Evolutionary conservation across 2,329 filamentous ascomycete species (phyloP).

Genomic region (Colletotrichum karsti): DNA sequence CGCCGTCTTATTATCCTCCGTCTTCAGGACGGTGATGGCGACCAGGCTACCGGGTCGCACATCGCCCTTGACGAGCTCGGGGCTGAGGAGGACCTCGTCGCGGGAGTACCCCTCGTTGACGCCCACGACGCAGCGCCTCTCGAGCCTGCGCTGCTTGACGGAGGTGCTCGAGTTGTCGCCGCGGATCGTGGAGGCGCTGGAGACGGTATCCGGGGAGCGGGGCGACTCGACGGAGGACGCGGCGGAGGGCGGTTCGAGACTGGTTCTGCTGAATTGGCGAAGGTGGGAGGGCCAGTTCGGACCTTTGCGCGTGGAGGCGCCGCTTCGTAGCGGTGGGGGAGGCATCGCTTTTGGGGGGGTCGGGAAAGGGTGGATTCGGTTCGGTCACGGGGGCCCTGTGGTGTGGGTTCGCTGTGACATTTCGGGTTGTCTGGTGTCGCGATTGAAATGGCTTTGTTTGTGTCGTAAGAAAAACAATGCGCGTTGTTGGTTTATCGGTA

Average conservation of each 20-base stretch:
- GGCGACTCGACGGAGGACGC: slow-evolving; percentile 44
- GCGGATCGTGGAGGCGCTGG: slow-evolving; percentile 58
- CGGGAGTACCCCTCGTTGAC: slow-evolving; percentile 79
- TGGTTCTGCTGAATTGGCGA: slow-evolving; percentile 59
- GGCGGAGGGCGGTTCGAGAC: slow-evolving; percentile 50
- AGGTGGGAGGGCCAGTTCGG: slow-evolving; percentile 61
- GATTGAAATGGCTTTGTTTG: neutral
- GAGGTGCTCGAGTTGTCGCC: slow-evolving; percentile 38
- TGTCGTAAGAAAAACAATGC: neutral
- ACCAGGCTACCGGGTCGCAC: slow-evolving; percentile 75
- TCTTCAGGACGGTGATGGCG: slow-evolving; percentile 72
- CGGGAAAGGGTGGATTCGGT: no score
- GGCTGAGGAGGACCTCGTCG: slow-evolving; percentile 83
- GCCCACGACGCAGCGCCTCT: slow-evolving; percentile 61
- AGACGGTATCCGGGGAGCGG: slow-evolving; percentile 57
- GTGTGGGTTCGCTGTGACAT: slow-evolving; percentile 15
- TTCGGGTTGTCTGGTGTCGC: neutral
- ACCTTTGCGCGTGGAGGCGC: slow-evolving; percentile 54
- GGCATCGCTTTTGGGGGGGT: neutral
- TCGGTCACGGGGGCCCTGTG: slow-evolving; percentile 21
- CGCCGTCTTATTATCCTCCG: slow-evolving; percentile 45
- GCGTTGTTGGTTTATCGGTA: neutral
- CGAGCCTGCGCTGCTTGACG: slow-evolving; percentile 41
- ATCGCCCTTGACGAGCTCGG: slow-evolving; percentile 71
- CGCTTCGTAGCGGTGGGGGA: slow-evolving; percentile 46